Base-by-base conservation (phyloP, 2,329 filamentous ascomycete species). In the Chaetomiaceae sp. region DNA sequence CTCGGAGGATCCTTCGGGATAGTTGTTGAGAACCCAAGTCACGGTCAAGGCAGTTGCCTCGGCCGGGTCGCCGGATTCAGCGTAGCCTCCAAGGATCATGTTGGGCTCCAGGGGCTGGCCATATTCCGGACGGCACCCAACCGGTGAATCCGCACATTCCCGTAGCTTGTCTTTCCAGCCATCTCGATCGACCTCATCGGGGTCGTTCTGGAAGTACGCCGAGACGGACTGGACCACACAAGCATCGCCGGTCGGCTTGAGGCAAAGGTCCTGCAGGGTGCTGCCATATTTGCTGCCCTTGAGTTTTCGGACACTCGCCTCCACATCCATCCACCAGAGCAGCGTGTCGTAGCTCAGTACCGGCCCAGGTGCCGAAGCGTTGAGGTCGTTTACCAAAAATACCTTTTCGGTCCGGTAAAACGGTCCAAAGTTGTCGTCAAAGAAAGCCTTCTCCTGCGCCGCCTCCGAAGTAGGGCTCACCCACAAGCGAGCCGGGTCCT, bases 221-320 rank as follows among this genome's bases (percentile, higher is more conserved):
- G 88, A 87, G n/a, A 97, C 74, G 0, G 91, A 96, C 66, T 99
- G 92, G 2, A 99, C 82, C 5, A 96, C 91, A 62, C 94, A 99
- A 13, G 86, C 90, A 61, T 89, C 81, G 0, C 89, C 90, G 0
- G 87, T 89, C 1, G 95, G 95, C 67, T 96, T 96, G 72, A 95
- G 92, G 73, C 94, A 99, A 14, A 99, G 81, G 65, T 97, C 88
- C 23, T 89, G 76, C 3, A 99, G 76, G 0, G 79, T 85, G 48
- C 86, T 79, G 6, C 82, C 85, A 48, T 81, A 83, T 18, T 84
- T 75, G 13, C 80, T 66, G 2, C 90, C 90, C 66, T 86, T 86
- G 51, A 95, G 78, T 36, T 81, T 77, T 52, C 79, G 78, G 32
- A 97, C 82, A 44, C 85, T 84, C 61, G 83, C 81, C 67, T 99